Evolutionary conservation across 495 filamentous ascomycete species (phyloP).

Genomic region (Physcia stellaris): DNA sequence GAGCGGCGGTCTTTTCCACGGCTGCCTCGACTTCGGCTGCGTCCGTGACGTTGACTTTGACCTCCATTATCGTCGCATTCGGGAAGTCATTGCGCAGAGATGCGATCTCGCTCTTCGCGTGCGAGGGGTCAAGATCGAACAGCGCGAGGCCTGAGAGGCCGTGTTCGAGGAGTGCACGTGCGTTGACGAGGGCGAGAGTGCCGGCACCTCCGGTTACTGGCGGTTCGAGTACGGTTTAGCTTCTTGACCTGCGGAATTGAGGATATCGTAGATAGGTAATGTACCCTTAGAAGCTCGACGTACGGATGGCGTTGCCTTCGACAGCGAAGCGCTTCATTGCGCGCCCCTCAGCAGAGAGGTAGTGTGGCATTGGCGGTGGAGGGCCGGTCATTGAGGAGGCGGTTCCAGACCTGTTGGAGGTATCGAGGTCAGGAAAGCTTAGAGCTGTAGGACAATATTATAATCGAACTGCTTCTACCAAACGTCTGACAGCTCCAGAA

Average conservation of each 20-base stretch:
- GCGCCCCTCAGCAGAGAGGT: conserved; percentile 29
- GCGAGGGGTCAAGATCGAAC: conserved; percentile 42
- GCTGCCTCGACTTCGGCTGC: conserved; percentile 31
- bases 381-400: conserved; percentile 34
- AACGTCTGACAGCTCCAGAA: no score
- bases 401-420: no score
- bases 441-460: no score
- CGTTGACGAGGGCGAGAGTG: conserved; percentile 44
- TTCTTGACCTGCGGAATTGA: not conserved
- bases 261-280: not conserved
- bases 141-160: conserved; percentile 46
- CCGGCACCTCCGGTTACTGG: conserved; percentile 60
- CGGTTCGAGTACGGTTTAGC: no score
- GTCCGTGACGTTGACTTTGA: conserved; percentile 46
- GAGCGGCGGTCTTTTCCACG: conserved; percentile 22
- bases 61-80: conserved; percentile 28
- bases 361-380: conserved; percentile 26
- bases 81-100: conserved; percentile 40
- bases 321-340: conserved; percentile 46
- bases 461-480: no score
- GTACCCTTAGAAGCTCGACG: conserved; percentile 12
- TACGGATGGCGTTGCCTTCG: conserved; percentile 44
- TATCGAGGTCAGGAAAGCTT: no score
- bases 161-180: conserved; percentile 58
- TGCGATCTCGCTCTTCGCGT: conserved; percentile 26